Evolutionary conservation across 257 asterid species (phyloP), one percentile per base, ranked within the genome.

Genomic region (Capsicum pubescens): DNA sequence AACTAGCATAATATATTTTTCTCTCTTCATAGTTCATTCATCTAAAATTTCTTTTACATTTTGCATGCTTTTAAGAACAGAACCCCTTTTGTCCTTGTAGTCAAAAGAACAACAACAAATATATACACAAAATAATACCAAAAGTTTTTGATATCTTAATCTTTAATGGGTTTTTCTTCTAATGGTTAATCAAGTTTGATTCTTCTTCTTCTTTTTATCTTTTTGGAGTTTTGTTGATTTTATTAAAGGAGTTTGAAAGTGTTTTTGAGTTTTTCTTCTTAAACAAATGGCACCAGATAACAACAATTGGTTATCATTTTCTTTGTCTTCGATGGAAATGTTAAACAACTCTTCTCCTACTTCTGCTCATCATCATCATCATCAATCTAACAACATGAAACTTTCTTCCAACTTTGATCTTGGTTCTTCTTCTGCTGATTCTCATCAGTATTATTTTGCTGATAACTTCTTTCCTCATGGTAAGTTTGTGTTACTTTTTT

Each of bases 301-400:
- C 80, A 89, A 91, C 83, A 91, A 93, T 83, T 94, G 99, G 99
- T 93, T 95, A 13, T 93, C 97, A 1, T 95, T 94, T 88, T 95
- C 99, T 0, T 85, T 95, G 13, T 95, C 98, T 6, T 89, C 98
- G 1, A 88, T 91, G 93, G 97, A 91, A 83, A 92, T 95, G 95
- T 88, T 91, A 72, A 85, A 85, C 85, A 69, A 92, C 46, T 42
- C 93, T 39, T 80, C 94, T 10, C n/a, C 79, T 44, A 3, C 8
- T 88, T 36, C 21, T 63, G 42, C 21, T 21, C 84, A 63, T 61
- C 68, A 32, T 57, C 86, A 67, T 74, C 82, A 61, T 74, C 80
- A 63, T 56, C 86, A 88, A 70, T 86, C 90, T 61, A 84, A 86
- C 67, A 81, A 86, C 83, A 77, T 54, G 64, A 84, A 89, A 82